These are phyloP conservation scores for Decorospora gaudefroyi DNA, from an alignment of 2,329 filamentous ascomycete genomes.

Conservation along the genomic window DNA sequence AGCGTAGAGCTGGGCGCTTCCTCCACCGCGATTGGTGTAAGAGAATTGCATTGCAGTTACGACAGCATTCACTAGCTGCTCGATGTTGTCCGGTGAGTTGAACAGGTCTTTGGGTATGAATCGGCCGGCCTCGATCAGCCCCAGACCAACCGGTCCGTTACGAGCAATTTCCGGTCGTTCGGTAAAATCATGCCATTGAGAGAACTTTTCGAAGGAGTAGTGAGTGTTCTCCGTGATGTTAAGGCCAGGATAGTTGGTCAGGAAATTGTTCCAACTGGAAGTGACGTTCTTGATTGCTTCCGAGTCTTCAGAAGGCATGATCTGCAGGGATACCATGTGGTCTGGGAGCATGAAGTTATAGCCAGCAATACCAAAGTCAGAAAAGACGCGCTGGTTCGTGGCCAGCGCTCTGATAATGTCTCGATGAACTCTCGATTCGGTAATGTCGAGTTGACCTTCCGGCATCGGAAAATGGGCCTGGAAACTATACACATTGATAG, in stretches of 20 bases:
- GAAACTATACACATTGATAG: constrained; percentile 46
- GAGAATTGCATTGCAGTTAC: constrained; percentile 42
- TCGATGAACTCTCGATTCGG: constrained; percentile 38
- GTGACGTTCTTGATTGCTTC: constrained; percentile 35
- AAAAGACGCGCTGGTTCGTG: constrained; percentile 38
- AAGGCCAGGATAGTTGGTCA: constrained; percentile 39
- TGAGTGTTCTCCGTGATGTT: constrained; percentile 41
- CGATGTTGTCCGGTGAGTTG: constrained; percentile 18
- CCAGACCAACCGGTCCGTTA: constrained; percentile 44
- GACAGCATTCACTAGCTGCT: constrained; percentile 38
- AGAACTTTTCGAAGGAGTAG: constrained; percentile 39
- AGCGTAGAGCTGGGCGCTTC: constrained; percentile 43
- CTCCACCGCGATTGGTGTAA: constrained; percentile 31
- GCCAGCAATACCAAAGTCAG: constrained; percentile 38
- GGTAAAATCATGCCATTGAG: constrained; percentile 39
- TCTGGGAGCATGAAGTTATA: constrained; percentile 44
- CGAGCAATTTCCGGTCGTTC: constrained; percentile 36
- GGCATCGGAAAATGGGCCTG: constrained; percentile 36
- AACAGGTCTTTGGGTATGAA: constrained; percentile 43
- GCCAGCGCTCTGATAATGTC: constrained; percentile 41
- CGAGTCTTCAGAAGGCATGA: constrained; percentile 36
- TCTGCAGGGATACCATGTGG: constrained; percentile 40
- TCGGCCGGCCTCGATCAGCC: constrained; percentile 41
- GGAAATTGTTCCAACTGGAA: constrained; percentile 38
- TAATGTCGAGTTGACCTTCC: constrained; percentile 30